A percentile compares a stretch with the other conserved stretches of the same genome.
Conservation (phyloP, 352 stramenopile genomes). For the Pythium rhizo-oryzae region DNA sequence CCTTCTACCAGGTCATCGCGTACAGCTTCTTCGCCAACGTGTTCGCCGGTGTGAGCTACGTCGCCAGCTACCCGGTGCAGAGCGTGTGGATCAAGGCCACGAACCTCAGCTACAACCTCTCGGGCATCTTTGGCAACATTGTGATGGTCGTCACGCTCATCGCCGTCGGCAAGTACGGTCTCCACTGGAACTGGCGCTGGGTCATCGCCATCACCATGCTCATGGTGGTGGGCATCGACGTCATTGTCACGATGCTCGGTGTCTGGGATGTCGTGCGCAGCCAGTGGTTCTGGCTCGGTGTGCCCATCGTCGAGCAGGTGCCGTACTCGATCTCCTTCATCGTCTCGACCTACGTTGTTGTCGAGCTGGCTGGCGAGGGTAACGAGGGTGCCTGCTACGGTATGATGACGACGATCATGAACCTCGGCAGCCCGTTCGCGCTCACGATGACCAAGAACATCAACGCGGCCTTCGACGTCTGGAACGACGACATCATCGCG, state of each 20-base stretch:
- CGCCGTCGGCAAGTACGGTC: constrained; percentile 32
- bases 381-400: constrained; percentile 36
- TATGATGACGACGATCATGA: constrained; percentile 36
- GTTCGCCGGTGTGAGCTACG: constrained; percentile 28
- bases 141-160: constrained; percentile 30
- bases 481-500: constrained; percentile 27
- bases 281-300: constrained; percentile 31
- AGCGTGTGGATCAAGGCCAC: constrained; percentile 29
- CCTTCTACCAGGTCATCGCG: constrained; percentile 32
- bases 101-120: constrained; percentile 24
- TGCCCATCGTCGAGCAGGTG: constrained; percentile 27
- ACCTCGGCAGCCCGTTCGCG: constrained; percentile 31
- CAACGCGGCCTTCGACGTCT: constrained; percentile 28
- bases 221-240: constrained; percentile 25
- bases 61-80: constrained; percentile 23
- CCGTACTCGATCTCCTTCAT: constrained; percentile 26
- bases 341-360: constrained; percentile 28
- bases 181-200: constrained; percentile 35
- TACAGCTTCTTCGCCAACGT: constrained; percentile 32
- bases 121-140: constrained; percentile 20
- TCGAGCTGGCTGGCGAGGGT: constrained; percentile 34
- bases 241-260: constrained; percentile 24
- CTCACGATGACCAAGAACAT: constrained; percentile 31
- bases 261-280: constrained; percentile 33
- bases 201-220: constrained; percentile 29